These are phyloP conservation scores for Aureobasidium sp. DNA, from an alignment of 2,329 filamentous ascomycete species.

Conservation along the genomic window DNA sequence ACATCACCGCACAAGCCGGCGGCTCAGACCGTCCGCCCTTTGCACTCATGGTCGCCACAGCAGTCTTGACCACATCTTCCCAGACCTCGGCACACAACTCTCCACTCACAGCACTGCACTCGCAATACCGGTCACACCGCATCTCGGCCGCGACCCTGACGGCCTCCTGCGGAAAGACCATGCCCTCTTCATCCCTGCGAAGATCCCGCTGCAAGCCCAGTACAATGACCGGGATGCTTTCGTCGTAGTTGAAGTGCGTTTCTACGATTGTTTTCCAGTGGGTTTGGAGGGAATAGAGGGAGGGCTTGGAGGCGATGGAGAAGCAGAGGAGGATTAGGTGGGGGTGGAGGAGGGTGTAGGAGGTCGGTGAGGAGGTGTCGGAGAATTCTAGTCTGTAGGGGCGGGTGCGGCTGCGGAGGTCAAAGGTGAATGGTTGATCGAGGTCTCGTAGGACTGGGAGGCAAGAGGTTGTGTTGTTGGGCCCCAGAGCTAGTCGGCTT, in stretches of 20 bases:
- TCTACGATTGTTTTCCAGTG: slow-evolving; percentile 41
- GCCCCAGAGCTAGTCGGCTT: slow-evolving; percentile 26
- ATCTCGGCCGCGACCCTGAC: slow-evolving; percentile 50
- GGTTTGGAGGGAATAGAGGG: slow-evolving; percentile 41
- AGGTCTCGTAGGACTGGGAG: slow-evolving; percentile 45
- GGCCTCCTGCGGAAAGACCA: slow-evolving; percentile 46
- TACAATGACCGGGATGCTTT: slow-evolving; percentile 50
- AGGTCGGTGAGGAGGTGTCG: slow-evolving; percentile 51
- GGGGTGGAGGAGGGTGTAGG: slow-evolving; percentile 49
- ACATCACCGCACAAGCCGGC: slow-evolving; percentile 36
- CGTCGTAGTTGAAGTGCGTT: slow-evolving; percentile 47
- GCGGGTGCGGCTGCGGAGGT: slow-evolving; percentile 50
- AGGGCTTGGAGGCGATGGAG: slow-evolving; percentile 48
- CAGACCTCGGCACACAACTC: slow-evolving; percentile 53
- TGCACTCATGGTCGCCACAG: slow-evolving; percentile 52
- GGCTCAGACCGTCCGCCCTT: slow-evolving; percentile 44
- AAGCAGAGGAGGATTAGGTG: slow-evolving; percentile 53
- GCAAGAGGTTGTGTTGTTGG: slow-evolving; percentile 17
- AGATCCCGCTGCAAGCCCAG: slow-evolving; percentile 54
- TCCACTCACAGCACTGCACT: slow-evolving; percentile 55
- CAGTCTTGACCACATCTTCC: slow-evolving; percentile 53
- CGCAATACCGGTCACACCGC: slow-evolving; percentile 55
- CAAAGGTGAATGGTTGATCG: slow-evolving; percentile 54
- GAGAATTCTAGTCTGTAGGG: slow-evolving; percentile 50
- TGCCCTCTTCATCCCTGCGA: slow-evolving; percentile 34